phyloP scores from a whole-genome alignment of 176 grass and related monocot species.

The Eleusine coracana region DNA sequence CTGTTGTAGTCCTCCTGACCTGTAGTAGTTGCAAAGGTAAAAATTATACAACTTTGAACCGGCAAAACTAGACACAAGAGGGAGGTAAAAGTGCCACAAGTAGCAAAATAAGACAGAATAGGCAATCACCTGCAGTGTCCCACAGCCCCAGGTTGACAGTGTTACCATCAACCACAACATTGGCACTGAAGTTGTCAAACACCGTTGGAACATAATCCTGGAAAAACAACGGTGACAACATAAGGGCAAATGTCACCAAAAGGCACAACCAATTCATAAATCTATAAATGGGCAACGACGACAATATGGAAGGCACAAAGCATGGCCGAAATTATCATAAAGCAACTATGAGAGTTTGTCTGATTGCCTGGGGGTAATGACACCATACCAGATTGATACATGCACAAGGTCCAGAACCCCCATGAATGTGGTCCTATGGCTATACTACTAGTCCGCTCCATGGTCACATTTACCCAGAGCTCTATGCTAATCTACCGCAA shows the following conservation, averaged over 20 bases:
- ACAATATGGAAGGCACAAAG: not conserved
- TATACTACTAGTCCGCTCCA: slow-evolving; percentile 12
- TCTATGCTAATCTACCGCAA: slow-evolving; percentile 33
- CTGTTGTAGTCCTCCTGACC: slow-evolving; percentile 85
- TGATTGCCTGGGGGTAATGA: slow-evolving; percentile 18
- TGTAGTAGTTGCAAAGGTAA: slow-evolving; percentile 35
- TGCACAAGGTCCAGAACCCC: slow-evolving; percentile 6
- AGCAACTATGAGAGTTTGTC: slow-evolving; percentile 1
- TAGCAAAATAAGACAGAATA: slow-evolving; percentile 29
- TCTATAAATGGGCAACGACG: not conserved
- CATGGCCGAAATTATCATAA: not conserved
- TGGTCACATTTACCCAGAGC: slow-evolving; percentile 31
- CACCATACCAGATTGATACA: slow-evolving; percentile 25
- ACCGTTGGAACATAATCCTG: slow-evolving; percentile 81
- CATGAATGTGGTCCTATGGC: slow-evolving; percentile 39
- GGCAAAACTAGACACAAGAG: not conserved
- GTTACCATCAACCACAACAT: slow-evolving; percentile 77
- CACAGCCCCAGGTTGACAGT: slow-evolving; percentile 77
- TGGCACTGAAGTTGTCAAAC: slow-evolving; percentile 82
- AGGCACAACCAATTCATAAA: not conserved
- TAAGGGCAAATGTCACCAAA: not conserved
- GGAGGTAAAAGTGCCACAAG: not conserved
- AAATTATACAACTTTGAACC: slow-evolving; percentile 13
- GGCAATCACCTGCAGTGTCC: slow-evolving; percentile 68
- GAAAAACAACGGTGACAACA: slow-evolving; percentile 9